Conservation (phyloP, 2,329 filamentous ascomycete genomes). For the Fusarium chlamydosporum region DNA sequence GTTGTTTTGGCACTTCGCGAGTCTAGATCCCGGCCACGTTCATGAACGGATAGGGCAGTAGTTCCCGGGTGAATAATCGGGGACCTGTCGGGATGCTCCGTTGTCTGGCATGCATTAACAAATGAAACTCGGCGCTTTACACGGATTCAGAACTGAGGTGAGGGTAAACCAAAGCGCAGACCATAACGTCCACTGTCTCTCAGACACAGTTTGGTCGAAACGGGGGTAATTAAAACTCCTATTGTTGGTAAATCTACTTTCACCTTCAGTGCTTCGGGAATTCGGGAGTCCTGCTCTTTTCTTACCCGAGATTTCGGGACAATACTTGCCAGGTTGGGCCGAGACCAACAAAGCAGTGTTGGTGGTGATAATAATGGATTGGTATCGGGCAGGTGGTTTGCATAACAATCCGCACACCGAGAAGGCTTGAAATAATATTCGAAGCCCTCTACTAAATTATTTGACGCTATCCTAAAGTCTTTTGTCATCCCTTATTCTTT, state of each 20-base stretch:
- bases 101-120: not conserved
- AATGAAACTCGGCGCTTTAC: not conserved
- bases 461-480: too few relatives aligned
- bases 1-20: not conserved
- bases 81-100: not conserved
- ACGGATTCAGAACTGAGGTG: not conserved
- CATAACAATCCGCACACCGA: too few relatives aligned
- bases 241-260: not conserved
- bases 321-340: not conserved
- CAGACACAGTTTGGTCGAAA: not conserved
- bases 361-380: not conserved
- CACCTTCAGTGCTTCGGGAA: not conserved
- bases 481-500: too few relatives aligned
- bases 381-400: too few relatives aligned
- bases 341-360: not conserved
- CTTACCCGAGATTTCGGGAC: not conserved
- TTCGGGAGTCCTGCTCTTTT: not conserved
- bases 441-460: too few relatives aligned
- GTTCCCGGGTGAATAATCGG: not conserved
- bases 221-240: not conserved
- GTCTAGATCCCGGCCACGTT: not conserved
- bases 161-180: not conserved
- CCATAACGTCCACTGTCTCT: not conserved
- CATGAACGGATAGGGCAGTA: not conserved
- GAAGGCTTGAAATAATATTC: too few relatives aligned